Base-by-base conservation (phyloP, 148 eudicot genomes). In the Cornus suecica region DNA sequence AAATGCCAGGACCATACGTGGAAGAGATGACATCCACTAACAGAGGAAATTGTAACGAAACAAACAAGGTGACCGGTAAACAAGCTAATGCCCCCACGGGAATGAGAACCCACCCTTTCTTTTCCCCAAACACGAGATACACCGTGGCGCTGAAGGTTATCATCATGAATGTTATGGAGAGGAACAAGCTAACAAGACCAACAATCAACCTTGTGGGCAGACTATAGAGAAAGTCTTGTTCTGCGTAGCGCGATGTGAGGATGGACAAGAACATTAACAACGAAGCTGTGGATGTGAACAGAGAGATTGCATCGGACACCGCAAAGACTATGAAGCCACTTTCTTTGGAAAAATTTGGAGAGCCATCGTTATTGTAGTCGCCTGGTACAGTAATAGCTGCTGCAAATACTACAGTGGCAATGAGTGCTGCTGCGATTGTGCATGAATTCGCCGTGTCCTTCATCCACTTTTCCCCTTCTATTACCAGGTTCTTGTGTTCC, bases 391-490 rank as follows among this genome's bases (percentile, higher is more conserved):
- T 45, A 5, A 70, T 27, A 9, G 61, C 34, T 1, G 73, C 73
- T 16, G 62, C 73, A 45, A 70, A 70, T 18, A 48, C 61, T 7
- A 70, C 15, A 3, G 34, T 45, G 23, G 27, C 73, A 37, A 37
- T 37, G 42, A 37, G 42, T 37, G 42, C 42, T 37, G 42, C 42
- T 37, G 42, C 42, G 9, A 69, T 25, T 25, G 72, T 25, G 30
- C 58, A 69, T 15, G 56, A 69, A 18, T 69, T 69, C 24, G 71
- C 58, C 6, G 58, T 42, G 31, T 14, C 58, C 42, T 45, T 69
- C 72, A 69, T 25, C 58, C 58, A 69, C 25, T 42, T 15, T 2
- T 15, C 72, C 5, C 58, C 58, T 41, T 45, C 18, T 41, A 5
- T 32, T 25, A 42, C 58, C 16, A 69, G 15, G 18, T 45, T 16